Evolutionary conservation across 305 asterid species (phyloP).

Genomic region (Andrographis paniculata): DNA sequence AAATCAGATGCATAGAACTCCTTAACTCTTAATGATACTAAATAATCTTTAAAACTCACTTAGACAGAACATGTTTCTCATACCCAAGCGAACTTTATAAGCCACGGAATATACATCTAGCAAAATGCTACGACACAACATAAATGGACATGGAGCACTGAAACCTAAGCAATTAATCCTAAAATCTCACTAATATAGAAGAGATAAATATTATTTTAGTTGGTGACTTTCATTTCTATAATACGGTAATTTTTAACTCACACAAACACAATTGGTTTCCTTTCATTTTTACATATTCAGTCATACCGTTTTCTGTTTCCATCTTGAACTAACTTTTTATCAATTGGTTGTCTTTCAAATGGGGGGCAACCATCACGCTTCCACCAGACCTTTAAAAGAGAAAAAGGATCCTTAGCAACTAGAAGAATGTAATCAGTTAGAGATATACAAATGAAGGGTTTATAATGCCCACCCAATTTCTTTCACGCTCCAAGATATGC

Average conservation of each 20-base stretch:
- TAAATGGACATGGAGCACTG: too few relatives aligned
- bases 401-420: conserved; percentile 3
- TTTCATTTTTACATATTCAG: too few relatives aligned
- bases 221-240: neutral
- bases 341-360: conserved; percentile 75
- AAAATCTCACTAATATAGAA: too few relatives aligned
- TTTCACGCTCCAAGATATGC: conserved; percentile 94
- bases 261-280: conserved; percentile 5
- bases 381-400: conserved; percentile 85
- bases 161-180: too few relatives aligned
- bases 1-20: too few relatives aligned
- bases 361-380: conserved; percentile 98
- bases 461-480: conserved; percentile 80
- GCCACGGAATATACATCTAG: too few relatives aligned
- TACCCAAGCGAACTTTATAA: too few relatives aligned
- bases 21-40: too few relatives aligned
- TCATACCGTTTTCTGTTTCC: conserved; percentile 70
- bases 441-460: too few relatives aligned
- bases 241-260: conserved; percentile 8
- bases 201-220: too few relatives aligned
- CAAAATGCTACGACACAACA: too few relatives aligned
- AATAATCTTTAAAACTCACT: neutral
- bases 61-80: too few relatives aligned
- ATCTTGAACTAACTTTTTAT: conserved; percentile 63
- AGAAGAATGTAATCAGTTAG: conserved; percentile 11